These are phyloP conservation scores for Coprinopsis marcescibilis DNA, from an alignment of 768 basidiomycete genomes.

Conservation along the genomic window DNA sequence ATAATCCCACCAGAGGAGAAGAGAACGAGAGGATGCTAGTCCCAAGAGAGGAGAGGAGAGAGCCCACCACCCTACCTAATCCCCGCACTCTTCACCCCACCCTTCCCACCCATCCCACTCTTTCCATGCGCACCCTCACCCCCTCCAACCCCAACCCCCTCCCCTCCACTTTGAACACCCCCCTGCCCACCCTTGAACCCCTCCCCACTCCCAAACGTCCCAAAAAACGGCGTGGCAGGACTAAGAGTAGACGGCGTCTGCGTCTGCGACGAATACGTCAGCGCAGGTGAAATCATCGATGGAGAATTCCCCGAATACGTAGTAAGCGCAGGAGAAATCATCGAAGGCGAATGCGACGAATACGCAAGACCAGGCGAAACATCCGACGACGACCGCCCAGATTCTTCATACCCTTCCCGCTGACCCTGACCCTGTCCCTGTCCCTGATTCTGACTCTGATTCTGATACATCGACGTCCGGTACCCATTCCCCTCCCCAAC, in stretches of 20 bases:
- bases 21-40: too few species aligned
- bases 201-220: conserved; percentile 42
- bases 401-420: conserved; percentile 6
- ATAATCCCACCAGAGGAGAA: neutral
- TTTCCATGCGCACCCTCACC: neutral
- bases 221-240: conserved; percentile 68
- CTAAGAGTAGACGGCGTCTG: conserved; percentile 62
- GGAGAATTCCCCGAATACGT: conserved; percentile 9
- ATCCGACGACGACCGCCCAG: conserved; percentile 15
- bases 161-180: neutral
- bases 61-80: too few species aligned
- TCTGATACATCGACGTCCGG: neutral
- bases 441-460: neutral
- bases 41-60: too few species aligned
- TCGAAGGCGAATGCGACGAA: conserved; percentile 21
- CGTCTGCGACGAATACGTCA: conserved; percentile 60
- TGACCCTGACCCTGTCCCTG: neutral
- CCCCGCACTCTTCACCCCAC: neutral
- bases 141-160: neutral
- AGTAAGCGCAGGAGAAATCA: conserved; percentile 66
- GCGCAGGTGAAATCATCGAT: conserved; percentile 56
- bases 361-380: too few species aligned
- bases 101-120: neutral
- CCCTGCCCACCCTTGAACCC: conserved; percentile 18
- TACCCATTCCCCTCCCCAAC: neutral